Evolutionary conservation across 108 stramenopile genomes (phyloP).

Genomic region (Mediolabrus comicus): DNA sequence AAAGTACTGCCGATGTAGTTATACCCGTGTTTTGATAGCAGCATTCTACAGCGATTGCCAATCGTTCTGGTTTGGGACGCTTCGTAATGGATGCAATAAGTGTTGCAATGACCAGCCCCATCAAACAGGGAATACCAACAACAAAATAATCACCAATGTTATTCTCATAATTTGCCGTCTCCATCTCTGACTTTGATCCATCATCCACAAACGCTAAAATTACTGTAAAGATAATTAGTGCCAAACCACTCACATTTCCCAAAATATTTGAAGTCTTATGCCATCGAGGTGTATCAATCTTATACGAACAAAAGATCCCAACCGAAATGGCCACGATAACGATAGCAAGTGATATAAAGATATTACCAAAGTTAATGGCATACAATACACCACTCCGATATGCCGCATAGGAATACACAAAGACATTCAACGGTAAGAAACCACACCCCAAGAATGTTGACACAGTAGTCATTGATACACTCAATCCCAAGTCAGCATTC

Average conservation of each 20-base stretch:
- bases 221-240: slow-evolving; percentile 14
- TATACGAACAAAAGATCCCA: slow-evolving; percentile 14
- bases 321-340: slow-evolving; percentile 15
- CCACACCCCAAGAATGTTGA: slow-evolving; percentile 27
- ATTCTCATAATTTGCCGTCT: not conserved
- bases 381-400: not conserved
- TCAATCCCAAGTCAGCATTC: slow-evolving; percentile 41
- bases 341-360: slow-evolving; percentile 9
- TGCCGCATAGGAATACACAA: slow-evolving; percentile 21
- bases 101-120: slow-evolving; percentile 13
- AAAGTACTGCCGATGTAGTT: slow-evolving; percentile 23
- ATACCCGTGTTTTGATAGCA: slow-evolving; percentile 43
- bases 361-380: slow-evolving; percentile 15
- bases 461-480: slow-evolving; percentile 42
- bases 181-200: not conserved
- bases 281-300: slow-evolving; percentile 15
- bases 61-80: slow-evolving; percentile 10
- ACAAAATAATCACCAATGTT: slow-evolving; percentile 4
- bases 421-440: slow-evolving; percentile 40
- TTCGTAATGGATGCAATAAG: slow-evolving; percentile 3
- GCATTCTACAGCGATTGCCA: slow-evolving; percentile 23
- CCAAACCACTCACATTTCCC: slow-evolving; percentile 15
- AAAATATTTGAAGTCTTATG: slow-evolving; percentile 10
- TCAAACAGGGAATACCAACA: slow-evolving; percentile 11
- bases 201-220: slow-evolving; percentile 6